Evolutionary conservation across 2,329 filamentous ascomycete genomes (phyloP).

Genomic region (Aspergillus pseudoglaucus): DNA sequence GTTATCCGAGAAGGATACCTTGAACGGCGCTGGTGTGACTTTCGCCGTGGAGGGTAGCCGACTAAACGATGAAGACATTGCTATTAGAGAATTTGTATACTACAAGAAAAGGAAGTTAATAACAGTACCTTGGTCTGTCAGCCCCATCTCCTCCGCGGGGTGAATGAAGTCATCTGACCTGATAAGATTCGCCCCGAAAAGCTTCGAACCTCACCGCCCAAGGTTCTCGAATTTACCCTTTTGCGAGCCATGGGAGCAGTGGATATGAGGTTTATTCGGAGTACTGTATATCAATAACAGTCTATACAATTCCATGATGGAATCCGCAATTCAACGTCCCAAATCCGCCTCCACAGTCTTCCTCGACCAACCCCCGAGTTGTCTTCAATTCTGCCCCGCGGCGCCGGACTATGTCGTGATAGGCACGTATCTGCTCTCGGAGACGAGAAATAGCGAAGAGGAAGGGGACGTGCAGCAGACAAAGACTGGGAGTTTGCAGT

Average conservation of each 20-base stretch:
- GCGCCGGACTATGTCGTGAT: slow-evolving; percentile 64
- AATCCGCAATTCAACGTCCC: slow-evolving; percentile 15
- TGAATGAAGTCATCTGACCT: neutral
- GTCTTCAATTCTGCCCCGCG: slow-evolving; percentile 37
- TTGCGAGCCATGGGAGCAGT: no score
- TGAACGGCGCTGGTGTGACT: slow-evolving; percentile 38
- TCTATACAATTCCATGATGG: neutral
- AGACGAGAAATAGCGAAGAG: slow-evolving; percentile 24
- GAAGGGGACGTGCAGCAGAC: slow-evolving; percentile 44
- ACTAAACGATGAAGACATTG: slow-evolving; percentile 21
- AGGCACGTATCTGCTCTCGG: slow-evolving; percentile 70
- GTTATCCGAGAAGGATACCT: slow-evolving; percentile 36
- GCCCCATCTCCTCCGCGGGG: neutral
- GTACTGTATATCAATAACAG: neutral
- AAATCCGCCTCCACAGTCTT: slow-evolving; percentile 29
- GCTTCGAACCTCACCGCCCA: no score
- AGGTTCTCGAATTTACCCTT: no score
- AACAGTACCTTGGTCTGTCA: neutral
- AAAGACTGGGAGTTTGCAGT: slow-evolving; percentile 66
- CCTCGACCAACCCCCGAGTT: slow-evolving; percentile 40
- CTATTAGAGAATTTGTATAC: neutral
- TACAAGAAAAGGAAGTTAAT: neutral
- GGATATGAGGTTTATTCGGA: no score
- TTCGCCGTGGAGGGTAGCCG: slow-evolving; percentile 31
- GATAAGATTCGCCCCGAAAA: neutral